phyloP scores from a whole-genome alignment of 192 early-diverging fungal genomes.

The Jimgerdemannia lactiflua region DNA sequence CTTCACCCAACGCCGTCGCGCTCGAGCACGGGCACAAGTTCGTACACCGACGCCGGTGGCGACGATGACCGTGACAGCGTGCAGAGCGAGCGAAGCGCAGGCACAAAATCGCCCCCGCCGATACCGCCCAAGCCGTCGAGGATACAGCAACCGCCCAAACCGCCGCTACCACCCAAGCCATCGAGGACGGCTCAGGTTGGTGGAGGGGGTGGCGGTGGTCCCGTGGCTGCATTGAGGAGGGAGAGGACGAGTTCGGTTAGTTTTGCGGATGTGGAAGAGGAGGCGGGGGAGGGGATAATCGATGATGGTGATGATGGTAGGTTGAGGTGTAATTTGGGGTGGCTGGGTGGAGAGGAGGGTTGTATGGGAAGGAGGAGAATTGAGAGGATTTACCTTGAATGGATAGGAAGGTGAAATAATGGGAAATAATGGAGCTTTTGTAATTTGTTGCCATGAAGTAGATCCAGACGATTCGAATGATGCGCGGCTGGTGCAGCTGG shows the following conservation, averaged over 20 bases:
- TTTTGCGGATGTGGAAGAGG: slow-evolving; percentile 32
- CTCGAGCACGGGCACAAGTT: slow-evolving; percentile 8
- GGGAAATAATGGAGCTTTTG: background rate
- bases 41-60: slow-evolving; percentile 13
- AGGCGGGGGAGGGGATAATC: slow-evolving; percentile 29
- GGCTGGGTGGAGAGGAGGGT: no score
- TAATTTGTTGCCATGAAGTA: background rate
- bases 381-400: background rate
- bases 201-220: background rate
- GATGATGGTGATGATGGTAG: slow-evolving; percentile 25
- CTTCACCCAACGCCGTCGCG: slow-evolving; percentile 15
- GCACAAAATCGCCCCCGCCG: slow-evolving; percentile 29
- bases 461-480: background rate
- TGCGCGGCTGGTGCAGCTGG: background rate
- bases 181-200: slow-evolving; percentile 14
- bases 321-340: background rate
- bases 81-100: slow-evolving; percentile 9
- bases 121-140: slow-evolving; percentile 54
- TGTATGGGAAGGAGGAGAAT: no score
- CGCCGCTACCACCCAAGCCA: slow-evolving; percentile 55
- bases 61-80: slow-evolving; percentile 12
- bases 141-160: slow-evolving; percentile 41
- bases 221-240: slow-evolving; percentile 3
- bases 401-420: background rate
- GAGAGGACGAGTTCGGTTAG: slow-evolving; percentile 15